phyloP scores from a whole-genome alignment of 2,329 filamentous ascomycete genomes.

The Sporothrix phasma region DNA sequence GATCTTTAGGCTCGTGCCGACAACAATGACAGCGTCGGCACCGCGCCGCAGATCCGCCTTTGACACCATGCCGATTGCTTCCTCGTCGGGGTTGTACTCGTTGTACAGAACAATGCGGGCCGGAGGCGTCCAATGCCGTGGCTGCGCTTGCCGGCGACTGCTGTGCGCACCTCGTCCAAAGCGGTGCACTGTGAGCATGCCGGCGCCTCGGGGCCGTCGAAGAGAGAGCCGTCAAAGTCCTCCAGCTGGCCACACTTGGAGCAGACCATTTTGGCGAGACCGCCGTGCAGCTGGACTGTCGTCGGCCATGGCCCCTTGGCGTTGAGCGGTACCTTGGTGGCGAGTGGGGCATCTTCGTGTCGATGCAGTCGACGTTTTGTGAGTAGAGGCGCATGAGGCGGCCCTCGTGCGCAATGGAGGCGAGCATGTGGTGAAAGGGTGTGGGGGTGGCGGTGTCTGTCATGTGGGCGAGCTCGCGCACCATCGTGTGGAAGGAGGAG shows the following conservation, averaged over 20 bases:
- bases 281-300: slow-evolving; percentile 88
- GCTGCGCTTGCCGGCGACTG: slow-evolving; percentile 72
- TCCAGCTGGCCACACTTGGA: slow-evolving; percentile 76
- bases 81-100: slow-evolving; percentile 91
- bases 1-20: slow-evolving; percentile 91
- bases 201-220: slow-evolving; percentile 75
- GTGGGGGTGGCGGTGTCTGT: slow-evolving; percentile 72
- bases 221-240: slow-evolving; percentile 67
- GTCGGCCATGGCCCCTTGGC: slow-evolving; percentile 83
- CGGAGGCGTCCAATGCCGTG: slow-evolving; percentile 85
- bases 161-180: slow-evolving; percentile 65
- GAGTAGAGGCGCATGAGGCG: slow-evolving; percentile 85
- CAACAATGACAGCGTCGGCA: slow-evolving; percentile 87
- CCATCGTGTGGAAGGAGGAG: slow-evolving; percentile 90
- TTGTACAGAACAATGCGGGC: slow-evolving; percentile 93
- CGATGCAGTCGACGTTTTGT: slow-evolving; percentile 94
- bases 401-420: slow-evolving; percentile 77
- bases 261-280: slow-evolving; percentile 92
- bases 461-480: slow-evolving; percentile 73
- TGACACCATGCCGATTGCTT: slow-evolving; percentile 88
- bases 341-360: slow-evolving; percentile 73
- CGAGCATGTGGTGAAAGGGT: slow-evolving; percentile 84
- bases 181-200: slow-evolving; percentile 65
- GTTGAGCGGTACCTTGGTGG: slow-evolving; percentile 71
- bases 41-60: slow-evolving; percentile 73